Base-by-base conservation (phyloP, 345 rosid genomes). In the Trapa incisa region DNA sequence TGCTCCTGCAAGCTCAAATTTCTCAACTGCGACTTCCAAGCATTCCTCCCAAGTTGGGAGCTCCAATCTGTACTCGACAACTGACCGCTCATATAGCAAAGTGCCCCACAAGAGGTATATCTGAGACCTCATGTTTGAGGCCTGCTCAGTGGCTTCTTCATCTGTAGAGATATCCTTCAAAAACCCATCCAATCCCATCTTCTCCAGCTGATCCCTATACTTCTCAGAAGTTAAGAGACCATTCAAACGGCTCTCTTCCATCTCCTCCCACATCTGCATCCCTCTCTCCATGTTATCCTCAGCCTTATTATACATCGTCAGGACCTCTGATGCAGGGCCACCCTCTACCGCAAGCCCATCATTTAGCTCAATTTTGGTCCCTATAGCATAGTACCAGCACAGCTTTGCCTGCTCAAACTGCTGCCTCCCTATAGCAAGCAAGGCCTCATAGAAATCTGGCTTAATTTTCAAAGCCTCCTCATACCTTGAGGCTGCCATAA, bases 31-130 rank as follows among this genome's bases (percentile, higher is more conserved):
- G 77, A 94, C 99, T 80, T 94, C 97, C 48, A 94, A 77, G 70
- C 99, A 94, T 81, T 94, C 99, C 80, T 94, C 97, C 97, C 99
- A 94, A 48, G 89, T 87, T 67, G 97, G 95, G 37, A 94, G 73
- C 77, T 82, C 95, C 32, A 94, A 85, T 83, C 77, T 91, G 72
- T 83, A 91, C 72, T 94, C 99, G 64, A 86, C 97, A 32, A 94
- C 83, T 9, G 99, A 94, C 42, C 99, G 93, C 79, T 94, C 96
- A 48, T 94, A 94, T 9, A 94, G 83, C 81, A 91, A 73, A 48
- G 96, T 91, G 37, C 97, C 99, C 99, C 99, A 94, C 65, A 94
- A 78, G 35, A 94, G 91, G 75, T 94, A 77, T 67, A 94, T 89
- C 80, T 94, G 99, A 0, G 97, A 86, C 43, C 88, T 86, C 96